Evolutionary conservation across 768 basidiomycete genomes (phyloP).

Genomic region (Lactifluus hygrophoroides): DNA sequence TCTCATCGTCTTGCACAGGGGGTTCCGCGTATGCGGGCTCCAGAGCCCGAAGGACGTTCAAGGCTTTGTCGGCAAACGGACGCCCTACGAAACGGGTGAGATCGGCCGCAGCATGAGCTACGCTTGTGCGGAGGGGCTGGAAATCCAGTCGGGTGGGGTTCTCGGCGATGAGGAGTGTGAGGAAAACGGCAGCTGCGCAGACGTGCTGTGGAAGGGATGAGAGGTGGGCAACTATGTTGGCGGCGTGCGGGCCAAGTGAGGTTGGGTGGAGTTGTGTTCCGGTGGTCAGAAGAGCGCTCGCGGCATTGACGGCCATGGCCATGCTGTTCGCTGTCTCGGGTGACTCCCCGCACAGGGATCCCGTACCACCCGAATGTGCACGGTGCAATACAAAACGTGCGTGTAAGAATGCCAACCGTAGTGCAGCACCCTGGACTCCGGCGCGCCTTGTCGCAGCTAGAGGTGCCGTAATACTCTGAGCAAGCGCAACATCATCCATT

Average conservation of each 20-base stretch:
- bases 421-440: constrained; percentile 76
- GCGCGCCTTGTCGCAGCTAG: constrained; percentile 51
- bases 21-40: constrained; percentile 66
- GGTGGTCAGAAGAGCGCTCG: constrained; percentile 71
- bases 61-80: constrained; percentile 66
- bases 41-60: constrained; percentile 60
- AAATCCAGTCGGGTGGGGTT: constrained; percentile 76
- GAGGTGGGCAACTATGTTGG: constrained; percentile 75
- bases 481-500: constrained; percentile 68
- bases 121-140: constrained; percentile 64
- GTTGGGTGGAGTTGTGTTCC: constrained; percentile 70
- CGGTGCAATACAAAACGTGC: constrained; percentile 81
- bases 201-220: constrained; percentile 79
- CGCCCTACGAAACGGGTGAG: constrained; percentile 58
- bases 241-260: constrained; percentile 57
- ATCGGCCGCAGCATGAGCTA: constrained; percentile 57
- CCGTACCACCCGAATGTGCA: constrained; percentile 48
- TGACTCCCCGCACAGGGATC: constrained; percentile 13
- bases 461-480: constrained; percentile 59
- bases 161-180: constrained; percentile 80
- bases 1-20: constrained; percentile 39
- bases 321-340: constrained; percentile 36
- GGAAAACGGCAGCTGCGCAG: constrained; percentile 84
- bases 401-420: constrained; percentile 69
- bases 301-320: constrained; percentile 67